phyloP scores from a whole-genome alignment of 495 filamentous ascomycete genomes.

The Choiromyces venosus region DNA sequence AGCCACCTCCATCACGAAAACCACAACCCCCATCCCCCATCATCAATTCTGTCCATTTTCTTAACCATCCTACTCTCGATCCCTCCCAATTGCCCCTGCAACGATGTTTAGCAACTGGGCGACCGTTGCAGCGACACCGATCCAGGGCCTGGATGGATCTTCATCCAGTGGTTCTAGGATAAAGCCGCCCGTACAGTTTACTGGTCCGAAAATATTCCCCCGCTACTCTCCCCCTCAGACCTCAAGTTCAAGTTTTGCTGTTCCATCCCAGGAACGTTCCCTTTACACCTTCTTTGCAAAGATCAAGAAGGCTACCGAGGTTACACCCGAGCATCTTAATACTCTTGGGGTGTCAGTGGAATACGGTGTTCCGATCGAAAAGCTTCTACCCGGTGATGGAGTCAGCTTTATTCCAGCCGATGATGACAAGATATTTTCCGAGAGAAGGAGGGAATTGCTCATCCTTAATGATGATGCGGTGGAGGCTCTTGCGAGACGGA shows the following conservation, averaged over 20 bases:
- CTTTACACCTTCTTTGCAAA: slow-evolving; percentile 39
- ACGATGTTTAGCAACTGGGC: slow-evolving; percentile 42
- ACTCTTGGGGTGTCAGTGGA: slow-evolving; percentile 38
- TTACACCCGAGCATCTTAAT: slow-evolving; percentile 37
- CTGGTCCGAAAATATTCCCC: slow-evolving; percentile 29
- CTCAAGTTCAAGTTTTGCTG: slow-evolving; percentile 31
- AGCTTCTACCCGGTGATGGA: slow-evolving; percentile 27
- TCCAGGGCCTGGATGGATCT: not conserved
- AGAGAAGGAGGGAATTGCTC: slow-evolving; percentile 34
- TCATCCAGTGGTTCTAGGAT: not conserved
- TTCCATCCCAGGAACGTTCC: slow-evolving; percentile 22
- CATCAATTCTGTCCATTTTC: not conserved
- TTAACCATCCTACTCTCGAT: not conserved
- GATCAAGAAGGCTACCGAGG: slow-evolving; percentile 40
- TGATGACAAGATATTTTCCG: slow-evolving; percentile 32
- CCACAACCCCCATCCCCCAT: not conserved
- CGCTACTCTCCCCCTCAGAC: slow-evolving; percentile 34
- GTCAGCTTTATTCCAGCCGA: slow-evolving; percentile 33
- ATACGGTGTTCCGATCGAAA: slow-evolving; percentile 37
- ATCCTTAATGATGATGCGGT: slow-evolving; percentile 34
- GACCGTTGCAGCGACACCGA: slow-evolving; percentile 30
- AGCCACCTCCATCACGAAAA: not conserved
- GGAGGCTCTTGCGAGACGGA: slow-evolving; percentile 34
- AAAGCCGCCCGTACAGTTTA: slow-evolving; percentile 25
- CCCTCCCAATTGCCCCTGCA: slow-evolving; percentile 36